A percentile compares a stretch with the other conserved stretches of the same genome.
Conservation (phyloP, 495 filamentous ascomycete species). For the Neurospora tetraspora region DNA sequence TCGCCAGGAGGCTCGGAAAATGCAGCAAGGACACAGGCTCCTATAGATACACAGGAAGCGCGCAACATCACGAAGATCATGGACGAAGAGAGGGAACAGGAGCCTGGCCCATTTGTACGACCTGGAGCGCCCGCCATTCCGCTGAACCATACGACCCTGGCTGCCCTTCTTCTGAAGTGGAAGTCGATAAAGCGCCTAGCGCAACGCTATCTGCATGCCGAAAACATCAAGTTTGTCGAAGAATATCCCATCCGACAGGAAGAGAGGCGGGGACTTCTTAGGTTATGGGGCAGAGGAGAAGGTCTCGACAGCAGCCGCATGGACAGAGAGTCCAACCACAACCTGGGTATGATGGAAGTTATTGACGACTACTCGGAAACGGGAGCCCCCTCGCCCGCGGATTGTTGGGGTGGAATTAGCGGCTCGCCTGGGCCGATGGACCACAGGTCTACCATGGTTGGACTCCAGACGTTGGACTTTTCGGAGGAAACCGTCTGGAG, state of each 20-base stretch:
- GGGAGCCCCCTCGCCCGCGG: conserved; percentile 37
- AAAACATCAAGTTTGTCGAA: conserved; percentile 52
- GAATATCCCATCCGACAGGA: conserved; percentile 60
- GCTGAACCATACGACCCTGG: conserved; percentile 70
- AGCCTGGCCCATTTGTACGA: conserved; percentile 33
- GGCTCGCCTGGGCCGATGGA: conserved; percentile 29
- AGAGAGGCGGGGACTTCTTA: conserved; percentile 62
- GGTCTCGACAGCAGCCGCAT: conserved; percentile 40
- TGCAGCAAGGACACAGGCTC: neutral
- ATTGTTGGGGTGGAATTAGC: conserved; percentile 40
- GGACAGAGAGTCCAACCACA: conserved; percentile 20
- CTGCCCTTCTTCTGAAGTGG: conserved; percentile 68
- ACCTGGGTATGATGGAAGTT: conserved; percentile 19
- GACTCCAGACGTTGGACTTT: conserved; percentile 47
- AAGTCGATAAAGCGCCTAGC: conserved; percentile 51
- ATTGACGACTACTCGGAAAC: conserved; percentile 37
- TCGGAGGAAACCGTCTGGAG: conserved; percentile 48
- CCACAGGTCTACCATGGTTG: conserved; percentile 44
- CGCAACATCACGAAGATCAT: conserved; percentile 23
- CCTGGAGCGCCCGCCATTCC: conserved; percentile 57
- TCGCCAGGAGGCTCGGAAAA: conserved; percentile 13
- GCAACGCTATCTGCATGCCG: conserved; percentile 27
- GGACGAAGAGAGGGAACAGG: conserved; percentile 35
- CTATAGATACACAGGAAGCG: conserved; percentile 19
- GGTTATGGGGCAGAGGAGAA: conserved; percentile 72